Evolutionary conservation across 345 rosid genomes (phyloP), one percentile per base, ranked within the genome.

Genomic region (Camelina laxa): DNA sequence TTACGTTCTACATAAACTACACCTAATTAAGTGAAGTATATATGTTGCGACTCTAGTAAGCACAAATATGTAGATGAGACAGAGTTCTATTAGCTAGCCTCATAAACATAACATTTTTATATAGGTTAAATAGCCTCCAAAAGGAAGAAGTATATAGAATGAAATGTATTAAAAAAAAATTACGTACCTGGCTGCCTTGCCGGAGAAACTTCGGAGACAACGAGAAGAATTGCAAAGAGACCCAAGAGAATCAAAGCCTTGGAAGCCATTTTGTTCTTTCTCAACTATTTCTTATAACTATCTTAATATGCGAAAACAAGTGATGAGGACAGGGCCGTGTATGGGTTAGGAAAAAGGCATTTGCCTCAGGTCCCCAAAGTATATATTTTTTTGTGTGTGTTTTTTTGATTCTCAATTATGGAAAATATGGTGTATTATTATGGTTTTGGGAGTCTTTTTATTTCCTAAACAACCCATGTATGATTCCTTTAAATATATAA

Each of bases 191-290:
- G 3, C 36, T 70, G 47, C 36, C 48, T 70, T 60, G 68, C 72
- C 0, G 44, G 60, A 0, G 38, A 49, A 16, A 66, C 53, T 67
- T 75, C 67, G 6, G 6, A 66, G 42, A 66, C 67, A 12, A 74
- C 59, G 19, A 66, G 13, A 47, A 74, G 60, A 66, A 66, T 6
- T 44, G 66, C 66, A 49, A 74, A 47, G 66, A 74, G 39, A 57
- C 78, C 78, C 24, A 74, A 66, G n/a, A 74, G 9, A 58, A 66
- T 1, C 78, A 74, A 74, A 45, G 66, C 4, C 38, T 74, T 74
- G 33, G 72, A 74, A 58, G 59, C 72, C 78, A 74, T 74, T 36
- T 49, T 58, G 21, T 66, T 4, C 30, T 36, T 21, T 66, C 36
- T 66, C 24, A 33, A 15, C 6, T 27, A 27, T 27, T 41, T 13